Evolutionary conservation across 805 yeast genomes (phyloP).

Genomic region (Wickerhamomyces sydowiorum): DNA sequence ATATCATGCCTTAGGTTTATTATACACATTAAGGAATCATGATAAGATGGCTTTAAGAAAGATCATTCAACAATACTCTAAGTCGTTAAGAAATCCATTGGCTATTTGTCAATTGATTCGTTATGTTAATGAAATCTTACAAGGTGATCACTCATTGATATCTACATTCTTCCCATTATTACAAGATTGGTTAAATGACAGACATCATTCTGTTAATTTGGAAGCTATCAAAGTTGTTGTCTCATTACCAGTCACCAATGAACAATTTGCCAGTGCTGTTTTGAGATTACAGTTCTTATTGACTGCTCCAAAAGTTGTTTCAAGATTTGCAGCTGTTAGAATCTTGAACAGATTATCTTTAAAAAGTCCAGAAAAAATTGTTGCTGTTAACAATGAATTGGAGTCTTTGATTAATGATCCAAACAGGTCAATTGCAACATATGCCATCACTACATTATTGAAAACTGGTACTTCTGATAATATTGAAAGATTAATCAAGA

Average conservation of each 20-base stretch:
- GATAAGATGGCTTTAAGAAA: conserved; percentile 93
- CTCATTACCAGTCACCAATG: conserved; percentile 44
- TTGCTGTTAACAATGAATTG: conserved; percentile 77
- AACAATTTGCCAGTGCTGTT: conserved; percentile 66
- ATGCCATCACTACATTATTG: conserved; percentile 91
- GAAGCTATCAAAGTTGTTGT: conserved; percentile 71
- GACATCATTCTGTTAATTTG: conserved; percentile 83
- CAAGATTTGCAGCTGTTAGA: conserved; percentile 92
- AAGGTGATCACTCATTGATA: conserved; percentile 61
- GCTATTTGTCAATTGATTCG: conserved; percentile 85
- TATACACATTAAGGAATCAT: conserved; percentile 82
- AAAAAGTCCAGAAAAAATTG: conserved; percentile 71
- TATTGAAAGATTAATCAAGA: conserved; percentile 84
- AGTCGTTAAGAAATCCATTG: conserved; percentile 67
- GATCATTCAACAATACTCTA: conserved; percentile 71
- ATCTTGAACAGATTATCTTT: conserved; percentile 80
- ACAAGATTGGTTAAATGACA: conserved; percentile 66
- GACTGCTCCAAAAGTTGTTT: conserved; percentile 82
- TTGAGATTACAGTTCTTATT: conserved; percentile 69
- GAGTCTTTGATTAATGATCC: conserved; percentile 84
- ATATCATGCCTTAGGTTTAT: conserved; percentile 90
- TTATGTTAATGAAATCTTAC: conserved; percentile 64
- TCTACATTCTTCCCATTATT: conserved; percentile 59
- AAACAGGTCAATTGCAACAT: conserved; percentile 89
- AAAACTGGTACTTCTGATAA: conserved; percentile 90